Conservation (phyloP, 805 yeast genomes). For the Saccharomycopsis sp. region DNA sequence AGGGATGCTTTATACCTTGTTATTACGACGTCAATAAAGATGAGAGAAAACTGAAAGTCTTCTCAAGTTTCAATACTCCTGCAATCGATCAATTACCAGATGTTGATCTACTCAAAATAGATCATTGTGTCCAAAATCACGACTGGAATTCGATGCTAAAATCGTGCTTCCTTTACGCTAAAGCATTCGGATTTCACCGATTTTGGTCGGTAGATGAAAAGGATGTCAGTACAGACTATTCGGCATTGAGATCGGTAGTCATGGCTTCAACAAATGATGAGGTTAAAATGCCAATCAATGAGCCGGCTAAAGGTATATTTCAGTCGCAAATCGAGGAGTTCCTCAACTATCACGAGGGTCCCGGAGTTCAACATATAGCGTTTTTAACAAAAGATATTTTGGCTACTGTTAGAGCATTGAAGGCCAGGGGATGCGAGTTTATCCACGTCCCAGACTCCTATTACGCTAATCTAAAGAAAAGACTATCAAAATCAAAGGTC, state of each 20-base stretch:
- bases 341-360: slow-evolving; percentile 65
- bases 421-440: slow-evolving; percentile 62
- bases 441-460: slow-evolving; percentile 53
- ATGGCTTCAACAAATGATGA: slow-evolving; percentile 68
- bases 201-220: slow-evolving; percentile 83
- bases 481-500: slow-evolving; percentile 40
- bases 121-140: slow-evolving; percentile 78
- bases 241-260: slow-evolving; percentile 68
- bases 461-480: slow-evolving; percentile 42
- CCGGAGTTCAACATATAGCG: slow-evolving; percentile 84
- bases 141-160: slow-evolving; percentile 59
- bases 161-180: slow-evolving; percentile 54
- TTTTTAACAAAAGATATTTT: slow-evolving; percentile 57
- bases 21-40: slow-evolving; percentile 25
- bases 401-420: slow-evolving; percentile 45
- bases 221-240: slow-evolving; percentile 60
- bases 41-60: neutral
- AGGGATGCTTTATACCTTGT: slow-evolving; percentile 48
- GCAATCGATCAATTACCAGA: slow-evolving; percentile 27
- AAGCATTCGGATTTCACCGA: slow-evolving; percentile 63
- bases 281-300: slow-evolving; percentile 73
- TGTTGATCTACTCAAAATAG: slow-evolving; percentile 43
- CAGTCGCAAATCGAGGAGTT: slow-evolving; percentile 81
- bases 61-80: neutral
- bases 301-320: slow-evolving; percentile 64